phyloP scores from a whole-genome alignment of 768 basidiomycete species.

The Harrya chromipes region DNA sequence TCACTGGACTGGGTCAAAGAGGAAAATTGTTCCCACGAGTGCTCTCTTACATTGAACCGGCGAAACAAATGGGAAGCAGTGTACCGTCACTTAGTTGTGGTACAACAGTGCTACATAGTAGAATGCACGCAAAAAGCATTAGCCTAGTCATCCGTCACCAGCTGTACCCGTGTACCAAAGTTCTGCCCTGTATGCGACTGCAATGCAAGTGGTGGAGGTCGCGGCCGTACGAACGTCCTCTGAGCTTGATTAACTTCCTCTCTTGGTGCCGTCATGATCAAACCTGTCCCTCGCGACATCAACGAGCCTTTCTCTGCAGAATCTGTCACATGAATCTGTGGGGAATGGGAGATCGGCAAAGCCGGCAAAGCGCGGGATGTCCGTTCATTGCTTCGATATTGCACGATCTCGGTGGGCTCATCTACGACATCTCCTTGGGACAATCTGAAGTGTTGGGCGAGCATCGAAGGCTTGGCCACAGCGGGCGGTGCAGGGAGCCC shows the following conservation, averaged over 20 bases:
- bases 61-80: no score
- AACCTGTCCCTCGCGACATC: conserved; percentile 28
- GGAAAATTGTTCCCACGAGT: conserved; percentile 21
- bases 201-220: conserved; percentile 40
- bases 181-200: conserved; percentile 10
- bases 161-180: conserved; percentile 8
- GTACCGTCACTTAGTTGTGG: no score
- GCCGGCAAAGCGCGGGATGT: conserved; percentile 18
- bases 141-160: conserved; percentile 15
- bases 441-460: background rate
- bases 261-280: conserved; percentile 18
- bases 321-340: conserved; percentile 10
- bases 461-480: background rate
- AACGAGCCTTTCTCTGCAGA: conserved; percentile 25
- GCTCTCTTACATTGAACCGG: no score
- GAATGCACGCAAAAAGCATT: background rate
- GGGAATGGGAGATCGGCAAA: conserved; percentile 20
- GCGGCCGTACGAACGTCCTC: conserved; percentile 37
- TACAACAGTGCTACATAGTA: no score
- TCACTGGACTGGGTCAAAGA: conserved; percentile 1
- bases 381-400: background rate
- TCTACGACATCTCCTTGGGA: conserved; percentile 1
- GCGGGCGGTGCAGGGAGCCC: conserved; percentile 1
- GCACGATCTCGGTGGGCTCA: background rate
- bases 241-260: conserved; percentile 16